Evolutionary conservation across 768 basidiomycete genomes (phyloP).

Genomic region (Phylloporus sp.): DNA sequence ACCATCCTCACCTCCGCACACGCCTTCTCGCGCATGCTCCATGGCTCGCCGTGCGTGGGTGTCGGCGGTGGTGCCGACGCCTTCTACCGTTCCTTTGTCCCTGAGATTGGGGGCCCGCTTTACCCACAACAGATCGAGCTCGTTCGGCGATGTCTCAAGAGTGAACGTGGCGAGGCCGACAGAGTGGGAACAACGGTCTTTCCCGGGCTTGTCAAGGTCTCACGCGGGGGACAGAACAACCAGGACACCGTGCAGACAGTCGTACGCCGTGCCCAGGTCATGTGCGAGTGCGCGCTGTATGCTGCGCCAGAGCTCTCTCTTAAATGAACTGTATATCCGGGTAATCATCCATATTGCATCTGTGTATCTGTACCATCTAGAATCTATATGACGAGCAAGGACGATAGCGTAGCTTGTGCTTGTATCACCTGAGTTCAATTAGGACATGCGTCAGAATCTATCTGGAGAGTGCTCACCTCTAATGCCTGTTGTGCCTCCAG

Average conservation of each 20-base stretch:
- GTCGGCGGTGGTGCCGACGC: conserved; percentile 51
- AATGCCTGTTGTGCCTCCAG: conserved; percentile 91
- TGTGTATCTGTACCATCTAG: conserved; percentile 9
- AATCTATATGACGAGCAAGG: conserved; percentile 67
- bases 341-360: conserved; percentile 23
- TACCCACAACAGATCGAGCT: conserved; percentile 79
- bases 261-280: conserved; percentile 79
- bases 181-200: conserved; percentile 82
- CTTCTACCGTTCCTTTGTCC: conserved; percentile 85
- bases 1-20: conserved; percentile 72
- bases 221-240: conserved; percentile 34
- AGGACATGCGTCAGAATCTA: conserved; percentile 9
- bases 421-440: conserved; percentile 60
- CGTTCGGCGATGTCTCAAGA: conserved; percentile 74
- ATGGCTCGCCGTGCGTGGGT: conserved; percentile 51
- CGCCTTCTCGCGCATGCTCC: conserved; percentile 82
- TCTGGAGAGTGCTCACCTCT: conserved; percentile 51
- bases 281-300: conserved; percentile 78
- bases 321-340: conserved; percentile 3
- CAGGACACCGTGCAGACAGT: conserved; percentile 63
- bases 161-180: conserved; percentile 70
- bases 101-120: conserved; percentile 73
- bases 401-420: conserved; percentile 78
- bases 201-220: conserved; percentile 83
- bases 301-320: conserved; percentile 3